A percentile compares a stretch with the other conserved stretches of the same genome.
Conservation (phyloP, 805 yeast species). For the Yueomyces sp. region DNA sequence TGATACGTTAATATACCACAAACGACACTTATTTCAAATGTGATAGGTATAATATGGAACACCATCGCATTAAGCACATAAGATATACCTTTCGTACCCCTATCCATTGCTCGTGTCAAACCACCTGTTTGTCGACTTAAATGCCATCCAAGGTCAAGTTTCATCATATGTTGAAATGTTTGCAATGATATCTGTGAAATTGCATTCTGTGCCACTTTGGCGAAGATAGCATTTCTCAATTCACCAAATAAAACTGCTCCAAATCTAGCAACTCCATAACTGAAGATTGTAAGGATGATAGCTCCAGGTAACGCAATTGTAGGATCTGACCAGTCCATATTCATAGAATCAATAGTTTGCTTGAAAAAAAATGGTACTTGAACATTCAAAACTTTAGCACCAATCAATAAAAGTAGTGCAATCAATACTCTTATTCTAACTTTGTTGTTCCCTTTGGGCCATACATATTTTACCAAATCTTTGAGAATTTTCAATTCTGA, state of each 20-base stretch:
- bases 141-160: constrained; percentile 82
- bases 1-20: constrained; percentile 90
- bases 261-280: constrained; percentile 88
- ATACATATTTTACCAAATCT: constrained; percentile 54
- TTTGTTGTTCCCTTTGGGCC: constrained; percentile 65
- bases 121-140: constrained; percentile 91
- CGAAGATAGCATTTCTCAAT: constrained; percentile 87
- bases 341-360: constrained; percentile 81
- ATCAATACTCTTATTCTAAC: constrained; percentile 61
- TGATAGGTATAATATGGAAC: constrained; percentile 88
- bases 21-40: constrained; percentile 84
- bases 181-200: constrained; percentile 79
- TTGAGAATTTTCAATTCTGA: constrained; percentile 40
- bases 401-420: constrained; percentile 61
- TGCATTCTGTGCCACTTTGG: constrained; percentile 89
- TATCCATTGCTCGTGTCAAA: constrained; percentile 85
- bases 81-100: constrained; percentile 96
- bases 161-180: constrained; percentile 73
- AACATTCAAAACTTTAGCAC: constrained; percentile 77
- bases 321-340: constrained; percentile 65
- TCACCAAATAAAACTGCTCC: constrained; percentile 94
- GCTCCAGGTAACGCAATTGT: constrained; percentile 43
- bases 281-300: constrained; percentile 57
- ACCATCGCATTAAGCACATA: constrained; percentile 92
- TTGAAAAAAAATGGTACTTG: constrained; percentile 95